These are phyloP conservation scores for Candida glucosophila DNA, from an alignment of 1,139 yeast genomes.

Conservation along the genomic window DNA sequence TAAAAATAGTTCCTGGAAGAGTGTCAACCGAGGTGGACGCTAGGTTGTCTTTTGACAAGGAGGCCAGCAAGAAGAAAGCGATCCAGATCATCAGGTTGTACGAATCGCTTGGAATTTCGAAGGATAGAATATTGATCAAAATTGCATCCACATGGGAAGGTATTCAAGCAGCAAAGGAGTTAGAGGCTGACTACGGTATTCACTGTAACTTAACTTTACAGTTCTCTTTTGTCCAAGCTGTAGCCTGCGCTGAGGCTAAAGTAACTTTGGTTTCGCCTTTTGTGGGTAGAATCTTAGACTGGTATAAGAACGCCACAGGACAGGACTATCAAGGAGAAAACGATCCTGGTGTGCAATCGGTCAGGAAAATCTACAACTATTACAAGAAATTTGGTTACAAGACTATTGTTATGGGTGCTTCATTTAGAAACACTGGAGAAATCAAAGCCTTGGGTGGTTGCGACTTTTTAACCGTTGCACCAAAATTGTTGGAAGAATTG, in stretches of 20 bases:
- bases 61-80: slow-evolving; percentile 90
- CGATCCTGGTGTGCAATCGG: slow-evolving; percentile 96
- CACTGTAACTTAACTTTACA: slow-evolving; percentile 94
- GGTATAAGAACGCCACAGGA: slow-evolving; percentile 96
- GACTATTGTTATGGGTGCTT: slow-evolving; percentile 99
- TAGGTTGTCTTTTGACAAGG: slow-evolving; percentile 89
- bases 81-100: slow-evolving; percentile 77
- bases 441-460: slow-evolving; percentile 96
- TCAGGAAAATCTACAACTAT: slow-evolving; percentile 85
- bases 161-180: slow-evolving; percentile 95
- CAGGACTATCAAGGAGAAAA: slow-evolving; percentile 69
- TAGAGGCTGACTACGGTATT: slow-evolving; percentile 82
- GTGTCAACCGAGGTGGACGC: slow-evolving; percentile 99
- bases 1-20: slow-evolving; percentile 96
- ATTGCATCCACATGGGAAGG: slow-evolving; percentile 99
- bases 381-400: slow-evolving; percentile 95
- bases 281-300: slow-evolving; percentile 98
- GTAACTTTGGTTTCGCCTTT: slow-evolving; percentile 96
- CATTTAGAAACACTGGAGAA: slow-evolving; percentile 97
- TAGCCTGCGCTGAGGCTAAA: slow-evolving; percentile 97
- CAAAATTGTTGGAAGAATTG: slow-evolving; percentile 85
- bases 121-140: slow-evolving; percentile 90
- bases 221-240: slow-evolving; percentile 95
- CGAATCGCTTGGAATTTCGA: slow-evolving; percentile 72
- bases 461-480: slow-evolving; percentile 94